Conservation (phyloP, 345 rosid genomes). For the Zanthoxylum bungeanum region DNA sequence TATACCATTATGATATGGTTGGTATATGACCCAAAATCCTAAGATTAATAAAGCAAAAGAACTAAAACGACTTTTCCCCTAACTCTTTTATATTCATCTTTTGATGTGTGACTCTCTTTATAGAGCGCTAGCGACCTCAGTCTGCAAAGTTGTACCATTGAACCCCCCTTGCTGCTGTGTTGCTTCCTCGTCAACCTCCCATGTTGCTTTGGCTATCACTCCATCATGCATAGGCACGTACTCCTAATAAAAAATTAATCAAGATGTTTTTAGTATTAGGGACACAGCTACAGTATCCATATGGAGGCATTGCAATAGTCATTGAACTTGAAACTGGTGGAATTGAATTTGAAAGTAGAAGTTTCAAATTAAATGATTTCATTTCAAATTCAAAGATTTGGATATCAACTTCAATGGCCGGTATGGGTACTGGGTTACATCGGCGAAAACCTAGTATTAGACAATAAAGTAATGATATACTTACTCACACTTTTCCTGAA, state of each 20-base stretch:
- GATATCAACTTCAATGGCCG: too few relatives aligned
- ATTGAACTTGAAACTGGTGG: too few relatives aligned
- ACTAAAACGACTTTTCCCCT: slow-evolving; percentile 10
- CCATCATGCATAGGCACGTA: slow-evolving; percentile 87
- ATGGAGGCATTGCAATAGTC: too few relatives aligned
- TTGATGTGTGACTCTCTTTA: slow-evolving; percentile 20
- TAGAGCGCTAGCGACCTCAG: slow-evolving; percentile 42
- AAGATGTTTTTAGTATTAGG: too few relatives aligned
- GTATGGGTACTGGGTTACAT: too few relatives aligned
- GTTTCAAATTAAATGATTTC: too few relatives aligned
- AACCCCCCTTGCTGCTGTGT: slow-evolving; percentile 39
- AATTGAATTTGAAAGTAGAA: too few relatives aligned
- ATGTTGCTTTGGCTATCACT: slow-evolving; percentile 63
- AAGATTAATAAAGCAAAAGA: slow-evolving; percentile 6
- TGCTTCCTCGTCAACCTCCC: slow-evolving; percentile 56
- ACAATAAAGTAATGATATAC: too few relatives aligned
- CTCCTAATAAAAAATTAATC: slow-evolving; percentile 41
- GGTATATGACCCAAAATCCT: slow-evolving; percentile 30
- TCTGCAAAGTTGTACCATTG: slow-evolving; percentile 43
- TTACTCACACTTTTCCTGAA: too few relatives aligned
- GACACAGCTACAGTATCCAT: too few relatives aligned
- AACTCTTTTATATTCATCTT: background rate
- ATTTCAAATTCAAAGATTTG: too few relatives aligned
- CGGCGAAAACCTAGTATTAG: too few relatives aligned
- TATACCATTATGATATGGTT: slow-evolving; percentile 14